Conservation (phyloP, 2,329 filamentous ascomycete species). For the Clonostachys rhizophaga region DNA sequence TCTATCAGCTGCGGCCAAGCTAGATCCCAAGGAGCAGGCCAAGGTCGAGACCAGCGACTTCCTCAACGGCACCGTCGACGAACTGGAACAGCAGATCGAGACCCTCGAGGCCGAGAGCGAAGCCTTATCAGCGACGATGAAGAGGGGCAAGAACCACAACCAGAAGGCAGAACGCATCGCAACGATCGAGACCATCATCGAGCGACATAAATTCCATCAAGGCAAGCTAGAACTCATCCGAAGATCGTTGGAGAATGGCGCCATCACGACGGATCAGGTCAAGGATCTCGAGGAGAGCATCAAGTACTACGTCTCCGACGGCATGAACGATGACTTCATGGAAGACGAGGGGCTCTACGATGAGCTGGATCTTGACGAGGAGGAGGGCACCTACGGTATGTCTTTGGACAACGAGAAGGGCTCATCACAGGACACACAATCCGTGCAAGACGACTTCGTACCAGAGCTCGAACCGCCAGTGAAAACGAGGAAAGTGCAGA, state of each 20-base stretch:
- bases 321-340: constrained; percentile 82
- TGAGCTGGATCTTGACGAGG: constrained; percentile 85
- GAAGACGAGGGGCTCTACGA: constrained; percentile 96
- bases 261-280: constrained; percentile 82
- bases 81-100: constrained; percentile 92
- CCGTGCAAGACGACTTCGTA: constrained; percentile 73
- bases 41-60: constrained; percentile 87
- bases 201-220: constrained; percentile 96
- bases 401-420: constrained; percentile 74
- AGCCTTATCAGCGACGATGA: constrained; percentile 79
- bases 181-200: constrained; percentile 77
- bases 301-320: constrained; percentile 90
- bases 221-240: constrained; percentile 87
- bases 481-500: constrained; percentile 52
- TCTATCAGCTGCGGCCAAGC: constrained; percentile 81
- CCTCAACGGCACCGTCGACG: constrained; percentile 80
- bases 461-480: constrained; percentile 51
- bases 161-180: constrained; percentile 83
- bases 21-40: constrained; percentile 97
- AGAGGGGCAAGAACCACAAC: constrained; percentile 88
- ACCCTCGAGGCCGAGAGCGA: constrained; percentile 87
- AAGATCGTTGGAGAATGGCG: constrained; percentile 87
- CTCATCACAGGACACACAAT: constrained; percentile 94
- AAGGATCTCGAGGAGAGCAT: constrained; percentile 88
- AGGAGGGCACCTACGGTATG: constrained; percentile 85